phyloP scores from a whole-genome alignment of 108 stramenopile species.

The Parietichytrium sp. region DNA sequence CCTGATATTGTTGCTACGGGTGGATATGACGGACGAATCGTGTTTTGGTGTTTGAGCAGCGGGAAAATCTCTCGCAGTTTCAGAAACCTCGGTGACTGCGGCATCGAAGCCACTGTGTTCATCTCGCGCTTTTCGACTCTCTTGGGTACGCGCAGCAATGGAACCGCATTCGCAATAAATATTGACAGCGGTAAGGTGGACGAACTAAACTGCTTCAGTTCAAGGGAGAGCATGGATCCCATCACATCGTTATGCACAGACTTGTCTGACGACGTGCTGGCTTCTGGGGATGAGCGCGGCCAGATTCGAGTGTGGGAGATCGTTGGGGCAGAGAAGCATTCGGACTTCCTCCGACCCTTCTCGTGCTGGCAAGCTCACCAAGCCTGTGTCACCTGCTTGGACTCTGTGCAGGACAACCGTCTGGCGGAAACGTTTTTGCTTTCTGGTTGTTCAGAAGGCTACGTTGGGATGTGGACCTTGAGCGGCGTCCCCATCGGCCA shows the following conservation, averaged over 20 bases:
- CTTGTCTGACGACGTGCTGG: not conserved
- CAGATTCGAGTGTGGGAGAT: conserved; percentile 7
- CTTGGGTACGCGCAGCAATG: conserved; percentile 26
- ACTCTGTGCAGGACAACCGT: not conserved
- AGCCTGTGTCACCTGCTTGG: not conserved
- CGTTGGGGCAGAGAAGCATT: not conserved
- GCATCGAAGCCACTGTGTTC: conserved; percentile 37
- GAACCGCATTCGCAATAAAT: conserved; percentile 5
- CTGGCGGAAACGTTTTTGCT: conserved; percentile 32
- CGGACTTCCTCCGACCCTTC: not conserved
- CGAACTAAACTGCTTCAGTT: not conserved
- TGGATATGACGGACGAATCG: conserved; percentile 49
- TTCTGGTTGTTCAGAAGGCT: conserved; percentile 52
- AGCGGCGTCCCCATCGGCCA: conserved; percentile 53
- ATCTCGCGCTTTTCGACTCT: not conserved
- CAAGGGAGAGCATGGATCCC: not conserved
- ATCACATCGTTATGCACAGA: conserved; percentile 22
- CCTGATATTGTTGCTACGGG: conserved; percentile 50
- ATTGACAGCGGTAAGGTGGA: not conserved
- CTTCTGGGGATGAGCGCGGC: not conserved
- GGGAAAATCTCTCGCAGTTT: conserved; percentile 38
- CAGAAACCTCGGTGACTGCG: not conserved
- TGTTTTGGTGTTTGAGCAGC: conserved; percentile 46
- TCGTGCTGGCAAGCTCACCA: conserved; percentile 26
- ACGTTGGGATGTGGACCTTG: conserved; percentile 55